Base-by-base conservation (phyloP, 768 basidiomycete species). In the Omphalotus guepiniiformis region DNA sequence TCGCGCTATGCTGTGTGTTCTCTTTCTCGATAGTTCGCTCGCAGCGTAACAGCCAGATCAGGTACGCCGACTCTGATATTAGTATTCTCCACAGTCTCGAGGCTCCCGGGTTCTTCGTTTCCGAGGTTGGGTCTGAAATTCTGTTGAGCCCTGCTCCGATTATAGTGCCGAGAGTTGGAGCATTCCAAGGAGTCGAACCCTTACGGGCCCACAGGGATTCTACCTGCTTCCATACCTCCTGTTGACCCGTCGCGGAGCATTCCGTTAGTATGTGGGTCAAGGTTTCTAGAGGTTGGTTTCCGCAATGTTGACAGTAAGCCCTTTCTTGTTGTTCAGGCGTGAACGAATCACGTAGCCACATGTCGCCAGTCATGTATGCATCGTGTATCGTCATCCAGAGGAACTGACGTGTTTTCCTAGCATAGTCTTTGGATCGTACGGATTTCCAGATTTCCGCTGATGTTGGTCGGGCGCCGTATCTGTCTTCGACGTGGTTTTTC, bases 21-120 rank as follows among this genome's bases (percentile, higher is more conserved):
- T 53, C 55, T 9, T 48, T 29, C 2, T n/a, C 28, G 32, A 63
- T 64, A 22, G 44, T 49, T 51, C 58, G 55, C 15, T 59, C 51
- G 28, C 61, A 63, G 15, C 64, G 32, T 8, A 59, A n/a, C n/a
- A n/a, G 18, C 66, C 64, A 67, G 3, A 64, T 65, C 1, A 61
- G 54, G 46, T 64, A 51, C 1, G 62, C 53, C 0, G 58, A 52
- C 50, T 67, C 65, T 8, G 60, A 59, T 8, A 65, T 49, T 0
- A 64, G 6, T 4, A 65, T 67, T 5, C 50, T 30, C 22, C 51
- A 52, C 0, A 66, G 53, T 9, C 60, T 16, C 3, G 49, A 56
- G 0, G 39, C 18, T 7, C 56, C 56, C 4, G 12, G 28, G 13
- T 16, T 15, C n/a, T 53, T 7, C 36, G 37, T 53, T 42, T 35